phyloP scores from a whole-genome alignment of 495 filamentous ascomycete genomes.

The Amorphotheca resinae region DNA sequence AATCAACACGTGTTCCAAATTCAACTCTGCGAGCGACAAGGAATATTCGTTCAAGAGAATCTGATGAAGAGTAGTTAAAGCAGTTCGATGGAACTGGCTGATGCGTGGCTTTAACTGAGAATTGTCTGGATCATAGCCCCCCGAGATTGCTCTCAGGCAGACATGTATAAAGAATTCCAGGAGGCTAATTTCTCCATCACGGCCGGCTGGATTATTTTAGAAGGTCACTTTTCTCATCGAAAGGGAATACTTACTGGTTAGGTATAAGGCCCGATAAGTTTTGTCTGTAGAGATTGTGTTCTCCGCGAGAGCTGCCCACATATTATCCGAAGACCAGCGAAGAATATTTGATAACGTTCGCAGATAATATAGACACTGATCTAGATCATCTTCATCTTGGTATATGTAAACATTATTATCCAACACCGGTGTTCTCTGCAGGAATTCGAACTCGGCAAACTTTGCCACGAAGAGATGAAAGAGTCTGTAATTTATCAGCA shows the following conservation, averaged over 20 bases:
- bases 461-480: slow-evolving; percentile 44
- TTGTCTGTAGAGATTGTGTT: slow-evolving; percentile 28
- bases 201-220: slow-evolving; percentile 27
- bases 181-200: slow-evolving; percentile 38
- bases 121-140: slow-evolving; percentile 28
- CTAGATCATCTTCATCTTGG: slow-evolving; percentile 49
- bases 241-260: slow-evolving; percentile 30
- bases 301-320: slow-evolving; percentile 48
- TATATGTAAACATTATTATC: slow-evolving; percentile 22
- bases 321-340: slow-evolving; percentile 43
- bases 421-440: slow-evolving; percentile 29
- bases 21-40: slow-evolving; percentile 48
- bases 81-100: slow-evolving; percentile 52
- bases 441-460: slow-evolving; percentile 39
- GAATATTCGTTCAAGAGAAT: slow-evolving; percentile 62
- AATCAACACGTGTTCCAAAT: slow-evolving; percentile 61
- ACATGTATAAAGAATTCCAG: slow-evolving; percentile 51
- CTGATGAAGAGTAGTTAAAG: slow-evolving; percentile 61
- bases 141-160: slow-evolving; percentile 42
- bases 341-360: slow-evolving; percentile 62
- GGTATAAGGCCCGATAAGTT: slow-evolving; percentile 24
- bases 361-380: slow-evolving; percentile 67
- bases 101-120: slow-evolving; percentile 27
- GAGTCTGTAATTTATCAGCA: slow-evolving; percentile 28
- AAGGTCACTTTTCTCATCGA: slow-evolving; percentile 13